A percentile compares a stretch with the other conserved stretches of the same genome.
Conservation (phyloP, 208 protist genomes). For the Trypanosoma mega region DNA sequence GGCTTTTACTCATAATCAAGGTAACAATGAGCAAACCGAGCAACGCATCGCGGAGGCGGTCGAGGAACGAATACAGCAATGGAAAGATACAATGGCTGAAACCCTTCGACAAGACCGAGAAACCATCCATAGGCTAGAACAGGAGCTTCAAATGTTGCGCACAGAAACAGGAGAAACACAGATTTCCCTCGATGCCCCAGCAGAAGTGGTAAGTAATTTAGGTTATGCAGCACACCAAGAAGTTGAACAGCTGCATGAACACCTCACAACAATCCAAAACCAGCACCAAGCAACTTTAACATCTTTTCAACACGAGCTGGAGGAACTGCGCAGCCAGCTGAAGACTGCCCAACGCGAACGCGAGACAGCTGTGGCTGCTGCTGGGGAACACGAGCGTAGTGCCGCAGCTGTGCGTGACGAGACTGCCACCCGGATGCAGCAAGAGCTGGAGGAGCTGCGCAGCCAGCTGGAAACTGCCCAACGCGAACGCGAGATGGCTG, state of each 20-base stretch:
- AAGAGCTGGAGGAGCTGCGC: slow-evolving; percentile 2
- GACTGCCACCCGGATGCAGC: neutral
- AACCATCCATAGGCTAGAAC: slow-evolving; percentile 3
- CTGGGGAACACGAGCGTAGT: slow-evolving; percentile 2
- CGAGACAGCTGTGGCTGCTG: slow-evolving; percentile 1
- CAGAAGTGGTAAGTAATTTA: slow-evolving; percentile 6
- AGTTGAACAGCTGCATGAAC: slow-evolving; percentile 21
- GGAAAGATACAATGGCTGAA: neutral
- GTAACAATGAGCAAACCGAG: too few relatives aligned
- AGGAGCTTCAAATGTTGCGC: neutral
- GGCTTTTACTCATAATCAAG: neutral
- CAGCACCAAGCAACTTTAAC: slow-evolving; percentile 11
- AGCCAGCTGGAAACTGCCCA: slow-evolving; percentile 15
- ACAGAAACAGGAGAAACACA: neutral
- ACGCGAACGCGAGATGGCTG: slow-evolving; percentile 4
- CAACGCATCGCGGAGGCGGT: neutral
- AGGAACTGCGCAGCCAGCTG: slow-evolving; percentile 15
- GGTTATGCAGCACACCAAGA: slow-evolving; percentile 17
- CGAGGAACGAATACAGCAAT: slow-evolving; percentile 2
- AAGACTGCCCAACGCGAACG: slow-evolving; percentile 12
- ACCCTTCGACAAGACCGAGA: neutral
- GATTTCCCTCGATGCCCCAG: slow-evolving; percentile 12
- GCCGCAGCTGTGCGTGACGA: slow-evolving; percentile 1
- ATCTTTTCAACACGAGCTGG: slow-evolving; percentile 14
- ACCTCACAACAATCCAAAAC: slow-evolving; percentile 13